phyloP scores from a whole-genome alignment of 345 rosid species.

The Cardamine chenopodiifolia region DNA sequence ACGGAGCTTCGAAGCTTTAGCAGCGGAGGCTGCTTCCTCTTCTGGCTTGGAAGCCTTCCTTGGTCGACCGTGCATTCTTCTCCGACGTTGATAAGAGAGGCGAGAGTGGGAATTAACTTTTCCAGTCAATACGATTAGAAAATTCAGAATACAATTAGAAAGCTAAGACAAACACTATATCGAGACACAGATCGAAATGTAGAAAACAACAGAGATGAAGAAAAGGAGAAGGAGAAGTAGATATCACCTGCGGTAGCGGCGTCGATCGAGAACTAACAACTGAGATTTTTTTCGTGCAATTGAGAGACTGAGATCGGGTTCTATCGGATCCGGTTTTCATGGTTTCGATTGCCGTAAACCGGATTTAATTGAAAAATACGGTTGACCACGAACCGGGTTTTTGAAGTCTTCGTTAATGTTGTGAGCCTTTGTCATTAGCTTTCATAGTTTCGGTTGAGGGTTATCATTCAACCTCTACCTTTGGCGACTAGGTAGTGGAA shows the following conservation, averaged over 20 bases:
- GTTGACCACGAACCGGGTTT: background rate
- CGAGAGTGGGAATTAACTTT: slow-evolving; percentile 8
- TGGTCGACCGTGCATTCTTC: slow-evolving; percentile 86
- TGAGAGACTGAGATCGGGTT: background rate
- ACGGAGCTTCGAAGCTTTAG: slow-evolving; percentile 72
- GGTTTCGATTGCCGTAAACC: background rate
- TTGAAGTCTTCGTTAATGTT: background rate
- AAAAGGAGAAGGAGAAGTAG: background rate
- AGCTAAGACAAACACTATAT: slow-evolving; percentile 1
- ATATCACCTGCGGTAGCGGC: slow-evolving; percentile 25
- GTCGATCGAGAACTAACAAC: slow-evolving; percentile 12
- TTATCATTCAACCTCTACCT: background rate
- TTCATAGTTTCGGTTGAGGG: background rate
- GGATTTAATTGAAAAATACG: background rate
- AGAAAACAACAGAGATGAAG: background rate
- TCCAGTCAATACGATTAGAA: slow-evolving; percentile 4
- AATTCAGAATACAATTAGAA: background rate
- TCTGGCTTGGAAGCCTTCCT: slow-evolving; percentile 65
- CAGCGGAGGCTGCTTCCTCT: slow-evolving; percentile 66
- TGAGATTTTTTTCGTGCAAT: background rate
- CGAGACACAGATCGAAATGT: background rate
- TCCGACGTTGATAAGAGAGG: slow-evolving; percentile 12
- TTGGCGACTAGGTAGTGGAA: slow-evolving; percentile 7
- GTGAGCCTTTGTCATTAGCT: background rate
- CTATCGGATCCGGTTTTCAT: slow-evolving; percentile 1